Evolutionary conservation across 352 stramenopile species (phyloP), one percentile per base, ranked within the genome.

Genomic region (Discostella stelligera): DNA sequence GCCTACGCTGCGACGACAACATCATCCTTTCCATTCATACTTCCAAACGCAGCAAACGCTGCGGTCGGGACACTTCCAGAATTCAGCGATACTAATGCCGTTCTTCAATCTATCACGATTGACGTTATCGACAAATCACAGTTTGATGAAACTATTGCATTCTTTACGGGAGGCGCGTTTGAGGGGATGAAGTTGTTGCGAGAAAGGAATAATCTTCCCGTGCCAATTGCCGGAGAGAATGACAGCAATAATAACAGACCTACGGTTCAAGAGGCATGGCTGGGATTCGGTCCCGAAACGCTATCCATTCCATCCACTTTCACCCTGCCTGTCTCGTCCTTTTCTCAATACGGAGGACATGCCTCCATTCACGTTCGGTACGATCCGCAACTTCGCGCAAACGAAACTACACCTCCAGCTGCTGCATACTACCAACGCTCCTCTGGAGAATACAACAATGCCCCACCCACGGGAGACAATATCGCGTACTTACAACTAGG

Each of bases 231-330:
- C 9, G 32, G 32, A 3, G 9, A 4, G 0, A 44, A 0, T 1
- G 21, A 18, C 23, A 32, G 53, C 8, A 30, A 30, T 13, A 30
- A 8, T 1, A 30, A 54, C 25, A 50, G 48, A n/a, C n/a, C n/a
- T 18, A 52, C 14, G 20, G 10, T 13, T 23, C 30, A 62, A 32
- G 25, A 68, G 14, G 16, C 85, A 74, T 93, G 87, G 87, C 59
- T 93, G 16, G 85, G 82, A n/a, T 93, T 85, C 66, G 87, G 87
- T 65, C 87, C 87, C 1, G 85, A 91, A 75, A 79, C 87, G 53
- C 76, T 88, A 18, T 82, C 58, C 50, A 79, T 90, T 9, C 87
- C 87, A 39, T 54, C 71, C n/a, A 69, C 76, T 49, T 93, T 90
- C 64, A 60, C 66, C 53, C 30, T 88, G 30, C 79, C 80, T 21